Evolutionary conservation across 805 yeast species (phyloP), one percentile per base, ranked within the genome.

Genomic region (Wickerhamomyces bisporus): DNA sequence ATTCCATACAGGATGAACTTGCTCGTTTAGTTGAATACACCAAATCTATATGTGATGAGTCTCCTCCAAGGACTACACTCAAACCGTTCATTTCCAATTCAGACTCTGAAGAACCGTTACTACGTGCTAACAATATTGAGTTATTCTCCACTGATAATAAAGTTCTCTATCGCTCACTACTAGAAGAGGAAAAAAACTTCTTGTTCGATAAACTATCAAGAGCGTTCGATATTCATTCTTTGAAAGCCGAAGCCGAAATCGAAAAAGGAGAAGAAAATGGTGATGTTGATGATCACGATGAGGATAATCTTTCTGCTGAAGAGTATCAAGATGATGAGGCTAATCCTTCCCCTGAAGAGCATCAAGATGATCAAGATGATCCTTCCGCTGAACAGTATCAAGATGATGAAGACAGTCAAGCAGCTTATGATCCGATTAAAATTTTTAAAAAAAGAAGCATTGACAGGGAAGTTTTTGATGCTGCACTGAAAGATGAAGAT

Each of bases 151-250:
- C 56, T 3, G 41, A 49, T 18, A 44, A 42, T 16, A 24, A 39
- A 12, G 39, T 45, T 1, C 20, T 52, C 6, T 52, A 50, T 27
- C 47, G 58, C 17, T 40, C 53, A 1, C 44, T 53, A 38, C 31
- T 39, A 5, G 29, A 33, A 3, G 40, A 27, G 1, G 58, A 53
- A 35, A 46, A 43, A 18, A 41, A 33, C 1, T 28, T 24, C 3
- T 38, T 52, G 16, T 49, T 42, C 32, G 37, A 32, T 26, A 19
- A 36, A n/a, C 16, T 52, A 10, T 42, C 50, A 6, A 15, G 28
- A 3, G 26, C 41, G 1, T 30, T 52, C 32, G 42, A 45, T 21
- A 35, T 46, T 24, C 37, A 31, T 6, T 30, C 35, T 5, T 21
- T 42, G 8, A 29, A 27, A 15, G 30, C 14, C 6, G 18, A 12